Percentiles rank a stretch among this genome's conserved stretches.
phyloP scores from a whole-genome alignment of 257 asterid genomes.

The Lycium barbarum region DNA sequence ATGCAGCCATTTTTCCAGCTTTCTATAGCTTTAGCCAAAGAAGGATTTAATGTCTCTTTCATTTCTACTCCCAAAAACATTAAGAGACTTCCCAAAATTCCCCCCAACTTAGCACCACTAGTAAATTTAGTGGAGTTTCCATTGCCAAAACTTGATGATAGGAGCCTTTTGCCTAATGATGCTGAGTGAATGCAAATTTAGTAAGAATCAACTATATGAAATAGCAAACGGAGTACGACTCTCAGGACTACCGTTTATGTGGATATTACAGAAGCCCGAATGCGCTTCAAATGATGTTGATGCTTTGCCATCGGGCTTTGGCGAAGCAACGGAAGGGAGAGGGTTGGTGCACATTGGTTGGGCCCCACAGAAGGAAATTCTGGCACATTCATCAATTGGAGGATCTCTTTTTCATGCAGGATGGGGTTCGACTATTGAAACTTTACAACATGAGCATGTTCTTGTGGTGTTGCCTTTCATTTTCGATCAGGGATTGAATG shows the following conservation, averaged over 20 bases:
- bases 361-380: constrained; percentile 50
- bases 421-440: constrained; percentile 47
- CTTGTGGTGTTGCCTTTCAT: constrained; percentile 44
- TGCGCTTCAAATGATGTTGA: not conserved
- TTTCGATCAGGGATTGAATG: constrained; percentile 39
- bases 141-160: not conserved
- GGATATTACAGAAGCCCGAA: constrained; percentile 31
- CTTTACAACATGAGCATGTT: constrained; percentile 33
- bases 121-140: not conserved
- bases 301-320: constrained; percentile 27
- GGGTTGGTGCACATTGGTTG: constrained; percentile 48
- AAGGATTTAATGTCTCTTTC: constrained; percentile 34
- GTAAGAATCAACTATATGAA: constrained; percentile 27
- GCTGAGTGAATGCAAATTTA: not conserved
- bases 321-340: not conserved
- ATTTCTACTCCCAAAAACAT: constrained; percentile 37
- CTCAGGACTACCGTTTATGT: constrained; percentile 38
- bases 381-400: constrained; percentile 47
- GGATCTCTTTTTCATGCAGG: constrained; percentile 46
- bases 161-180: no score
- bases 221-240: constrained; percentile 38
- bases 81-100: constrained; percentile 37
- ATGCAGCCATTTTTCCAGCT: not conserved
- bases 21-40: not conserved
- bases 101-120: constrained; percentile 25